These are phyloP conservation scores for Eucalyptus marginata DNA, from an alignment of 345 rosid genomes.

Conservation along the genomic window DNA sequence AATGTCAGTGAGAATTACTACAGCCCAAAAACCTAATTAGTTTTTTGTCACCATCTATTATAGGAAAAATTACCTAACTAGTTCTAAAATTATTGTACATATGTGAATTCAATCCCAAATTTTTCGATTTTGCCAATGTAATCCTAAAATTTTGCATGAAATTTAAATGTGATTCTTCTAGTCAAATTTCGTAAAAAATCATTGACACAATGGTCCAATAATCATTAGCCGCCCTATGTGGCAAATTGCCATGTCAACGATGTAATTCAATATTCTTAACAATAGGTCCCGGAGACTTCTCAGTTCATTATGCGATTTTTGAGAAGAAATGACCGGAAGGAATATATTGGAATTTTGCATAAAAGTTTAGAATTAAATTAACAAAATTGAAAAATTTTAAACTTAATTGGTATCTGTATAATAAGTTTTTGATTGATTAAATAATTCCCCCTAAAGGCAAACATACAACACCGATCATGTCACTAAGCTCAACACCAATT, in stretches of 20 bases:
- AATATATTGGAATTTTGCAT: not conserved
- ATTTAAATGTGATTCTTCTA: not conserved
- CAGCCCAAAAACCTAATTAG: not conserved
- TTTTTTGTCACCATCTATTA: too few relatives aligned
- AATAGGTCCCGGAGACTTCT: too few relatives aligned
- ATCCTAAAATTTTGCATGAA: not conserved
- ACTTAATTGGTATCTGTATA: accelerated
- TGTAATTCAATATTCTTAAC: too few relatives aligned
- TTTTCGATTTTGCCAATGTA: accelerated
- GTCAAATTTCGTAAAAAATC: accelerated
- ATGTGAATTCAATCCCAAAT: accelerated
- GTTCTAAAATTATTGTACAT: accelerated
- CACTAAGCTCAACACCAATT: not conserved
- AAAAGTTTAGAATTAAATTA: not conserved
- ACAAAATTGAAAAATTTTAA: not conserved
- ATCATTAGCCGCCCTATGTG: not conserved
- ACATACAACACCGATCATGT: not conserved
- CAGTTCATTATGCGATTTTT: accelerated
- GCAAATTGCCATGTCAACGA: too few relatives aligned
- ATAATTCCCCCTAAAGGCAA: not conserved
- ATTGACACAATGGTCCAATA: accelerated
- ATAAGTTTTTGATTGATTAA: not conserved
- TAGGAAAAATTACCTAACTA: too few relatives aligned
- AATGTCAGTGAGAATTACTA: not conserved
- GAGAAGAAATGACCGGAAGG: accelerated